These are phyloP conservation scores for Nakataea oryzae DNA, from an alignment of 2,329 filamentous ascomycete species.

Conservation along the genomic window DNA sequence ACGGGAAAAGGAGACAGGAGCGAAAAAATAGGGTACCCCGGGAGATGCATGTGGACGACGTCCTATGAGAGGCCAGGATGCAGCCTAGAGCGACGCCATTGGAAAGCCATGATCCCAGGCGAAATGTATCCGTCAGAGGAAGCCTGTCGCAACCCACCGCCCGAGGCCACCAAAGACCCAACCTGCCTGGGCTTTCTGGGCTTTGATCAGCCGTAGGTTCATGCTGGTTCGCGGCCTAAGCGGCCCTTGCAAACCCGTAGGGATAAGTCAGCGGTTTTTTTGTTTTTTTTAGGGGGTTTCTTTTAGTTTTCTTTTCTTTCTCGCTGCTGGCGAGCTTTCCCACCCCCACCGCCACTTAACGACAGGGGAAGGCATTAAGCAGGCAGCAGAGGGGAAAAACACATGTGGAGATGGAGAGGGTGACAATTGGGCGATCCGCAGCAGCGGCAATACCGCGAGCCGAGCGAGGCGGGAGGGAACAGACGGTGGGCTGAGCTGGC, in stretches of 20 bases:
- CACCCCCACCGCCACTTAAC: neutral
- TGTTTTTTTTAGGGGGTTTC: too few relatives aligned
- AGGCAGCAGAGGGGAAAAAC: neutral
- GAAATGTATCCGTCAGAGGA: neutral
- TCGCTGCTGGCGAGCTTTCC: too few relatives aligned
- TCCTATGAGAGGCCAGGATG: slow-evolving; percentile 23
- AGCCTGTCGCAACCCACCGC: neutral
- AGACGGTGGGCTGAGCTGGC: neutral
- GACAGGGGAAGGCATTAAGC: neutral
- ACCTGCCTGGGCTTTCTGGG: neutral
- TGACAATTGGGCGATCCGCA: neutral
- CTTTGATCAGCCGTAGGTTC: neutral
- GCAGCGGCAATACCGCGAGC: neutral
- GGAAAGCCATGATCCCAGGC: slow-evolving; percentile 13
- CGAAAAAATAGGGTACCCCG: slow-evolving; percentile 15
- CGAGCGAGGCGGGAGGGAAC: neutral
- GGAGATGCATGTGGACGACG: slow-evolving; percentile 22
- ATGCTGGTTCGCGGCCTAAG: neutral
- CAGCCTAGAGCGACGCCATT: slow-evolving; percentile 19
- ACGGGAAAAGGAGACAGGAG: neutral
- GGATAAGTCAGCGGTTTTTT: too few relatives aligned
- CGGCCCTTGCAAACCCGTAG: too few relatives aligned
- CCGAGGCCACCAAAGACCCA: neutral
- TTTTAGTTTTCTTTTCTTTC: neutral
- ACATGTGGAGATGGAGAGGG: neutral